Conservation (phyloP, 2,329 filamentous ascomycete species). For the Clarireedia paspali region DNA sequence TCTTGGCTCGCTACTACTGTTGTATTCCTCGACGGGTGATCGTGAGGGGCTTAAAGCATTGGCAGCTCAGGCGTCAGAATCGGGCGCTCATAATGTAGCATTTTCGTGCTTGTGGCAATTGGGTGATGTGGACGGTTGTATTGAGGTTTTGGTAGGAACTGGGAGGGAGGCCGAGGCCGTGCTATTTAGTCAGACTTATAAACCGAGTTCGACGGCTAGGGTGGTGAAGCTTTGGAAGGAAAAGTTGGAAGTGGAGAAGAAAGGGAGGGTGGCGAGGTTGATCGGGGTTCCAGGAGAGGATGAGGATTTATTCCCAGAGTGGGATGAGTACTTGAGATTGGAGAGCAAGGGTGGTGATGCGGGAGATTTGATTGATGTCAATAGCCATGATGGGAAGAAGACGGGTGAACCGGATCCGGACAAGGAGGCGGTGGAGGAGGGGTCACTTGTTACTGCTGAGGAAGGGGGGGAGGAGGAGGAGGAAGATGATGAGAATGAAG, state of each 20-base stretch:
- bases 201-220: conserved; percentile 64
- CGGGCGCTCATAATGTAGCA: conserved; percentile 82
- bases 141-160: conserved; percentile 71
- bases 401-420: conserved; percentile 16
- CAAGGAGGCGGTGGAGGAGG: conserved; percentile 16
- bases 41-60: conserved; percentile 64
- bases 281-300: conserved; percentile 77
- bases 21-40: conserved; percentile 82
- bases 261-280: conserved; percentile 74
- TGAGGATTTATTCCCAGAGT: conserved; percentile 89
- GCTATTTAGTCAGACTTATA: conserved; percentile 91
- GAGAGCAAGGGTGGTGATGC: conserved; percentile 57
- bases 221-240: conserved; percentile 77
- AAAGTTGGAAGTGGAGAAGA: conserved; percentile 74
- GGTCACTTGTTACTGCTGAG: conserved; percentile 1
- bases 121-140: conserved; percentile 73
- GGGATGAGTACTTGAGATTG: conserved; percentile 80
- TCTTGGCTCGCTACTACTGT: conserved; percentile 76
- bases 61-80: conserved; percentile 65
- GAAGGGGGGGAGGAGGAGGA: background rate
- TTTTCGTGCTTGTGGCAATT: conserved; percentile 88
- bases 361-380: conserved; percentile 23
- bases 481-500: background rate
- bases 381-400: conserved; percentile 12
- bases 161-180: conserved; percentile 78